These are phyloP conservation scores for Mycena latifolia DNA, from an alignment of 768 basidiomycete species.

Conservation along the genomic window DNA sequence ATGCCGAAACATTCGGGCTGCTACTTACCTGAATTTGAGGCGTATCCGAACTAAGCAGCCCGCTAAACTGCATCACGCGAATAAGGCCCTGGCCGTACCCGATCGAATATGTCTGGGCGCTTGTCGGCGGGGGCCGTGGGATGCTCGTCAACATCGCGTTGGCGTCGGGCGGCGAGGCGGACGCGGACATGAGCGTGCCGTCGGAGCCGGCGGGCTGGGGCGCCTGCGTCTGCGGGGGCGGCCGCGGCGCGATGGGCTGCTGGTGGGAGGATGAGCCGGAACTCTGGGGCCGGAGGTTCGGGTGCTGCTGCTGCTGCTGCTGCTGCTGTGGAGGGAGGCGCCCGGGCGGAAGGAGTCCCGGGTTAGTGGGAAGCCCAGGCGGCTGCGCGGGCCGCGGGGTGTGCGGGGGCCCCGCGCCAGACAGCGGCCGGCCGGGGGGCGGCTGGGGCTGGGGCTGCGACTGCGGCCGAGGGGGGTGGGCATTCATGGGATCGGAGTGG, in stretches of 20 bases:
- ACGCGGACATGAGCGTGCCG: constrained; percentile 33
- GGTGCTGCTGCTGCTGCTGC: constrained; percentile 41
- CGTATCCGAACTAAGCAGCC: constrained; percentile 62
- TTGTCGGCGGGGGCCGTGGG: constrained; percentile 19
- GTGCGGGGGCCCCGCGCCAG: constrained; percentile 59
- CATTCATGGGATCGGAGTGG: constrained; percentile 57
- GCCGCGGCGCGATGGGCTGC: constrained; percentile 37
- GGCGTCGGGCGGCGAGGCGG: constrained; percentile 32
- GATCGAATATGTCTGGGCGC: constrained; percentile 44
- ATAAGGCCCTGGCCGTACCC: constrained; percentile 74
- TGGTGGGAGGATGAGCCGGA: constrained; percentile 36
- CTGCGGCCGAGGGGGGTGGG: constrained; percentile 66
- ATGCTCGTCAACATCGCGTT: constrained; percentile 18
- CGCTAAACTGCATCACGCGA: constrained; percentile 79
- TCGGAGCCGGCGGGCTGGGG: constrained; percentile 32
- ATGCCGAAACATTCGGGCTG: background rate
- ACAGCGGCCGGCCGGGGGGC: constrained; percentile 61
- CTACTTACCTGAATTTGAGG: constrained; percentile 17
- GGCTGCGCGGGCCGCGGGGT: constrained; percentile 61
- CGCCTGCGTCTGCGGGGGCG: constrained; percentile 15
- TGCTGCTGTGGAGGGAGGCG: constrained; percentile 43
- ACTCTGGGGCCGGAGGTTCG: constrained; percentile 31
- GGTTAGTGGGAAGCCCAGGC: constrained; percentile 50
- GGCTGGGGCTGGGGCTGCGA: constrained; percentile 65
- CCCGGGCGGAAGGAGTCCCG: constrained; percentile 31